These are phyloP conservation scores for Suhomyces chickasaworum DNA, from an alignment of 1,139 yeast genomes.

Conservation along the genomic window DNA sequence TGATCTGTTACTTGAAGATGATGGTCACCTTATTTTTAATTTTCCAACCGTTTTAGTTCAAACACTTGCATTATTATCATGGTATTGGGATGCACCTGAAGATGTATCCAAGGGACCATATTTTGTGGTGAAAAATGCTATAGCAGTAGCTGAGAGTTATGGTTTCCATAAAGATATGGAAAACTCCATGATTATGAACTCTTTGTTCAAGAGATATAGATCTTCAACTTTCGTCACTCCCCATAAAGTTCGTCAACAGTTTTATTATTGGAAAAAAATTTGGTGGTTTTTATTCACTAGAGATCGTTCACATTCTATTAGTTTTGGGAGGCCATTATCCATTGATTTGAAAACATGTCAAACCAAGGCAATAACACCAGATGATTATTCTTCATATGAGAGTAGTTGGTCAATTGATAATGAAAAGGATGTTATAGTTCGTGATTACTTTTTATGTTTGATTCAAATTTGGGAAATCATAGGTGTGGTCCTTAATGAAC, in stretches of 20 bases:
- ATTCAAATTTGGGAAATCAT: slow-evolving; percentile 15
- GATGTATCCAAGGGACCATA: slow-evolving; percentile 14
- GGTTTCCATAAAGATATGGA: slow-evolving; percentile 17
- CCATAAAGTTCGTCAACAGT: slow-evolving; percentile 13
- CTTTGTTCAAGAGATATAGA: slow-evolving; percentile 2
- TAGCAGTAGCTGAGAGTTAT: slow-evolving; percentile 13
- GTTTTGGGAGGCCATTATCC: slow-evolving; percentile 18
- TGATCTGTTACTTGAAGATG: slow-evolving; percentile 13
- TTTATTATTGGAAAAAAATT: slow-evolving; percentile 12
- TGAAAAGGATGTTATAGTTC: slow-evolving; percentile 8
- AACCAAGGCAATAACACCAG: slow-evolving; percentile 9
- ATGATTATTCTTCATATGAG: slow-evolving; percentile 16
- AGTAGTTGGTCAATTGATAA: slow-evolving; percentile 9
- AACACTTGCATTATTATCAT: slow-evolving; percentile 15
- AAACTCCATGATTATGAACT: slow-evolving; percentile 3
- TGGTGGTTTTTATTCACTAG: slow-evolving; percentile 21
- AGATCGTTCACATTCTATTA: slow-evolving; percentile 16
- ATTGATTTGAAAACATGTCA: slow-evolving; percentile 11
- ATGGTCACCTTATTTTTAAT: slow-evolving; percentile 17
- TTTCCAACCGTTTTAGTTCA: slow-evolving; percentile 18
- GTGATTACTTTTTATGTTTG: slow-evolving; percentile 14
- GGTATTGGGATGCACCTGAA: slow-evolving; percentile 22
- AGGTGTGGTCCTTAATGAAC: slow-evolving; percentile 16
- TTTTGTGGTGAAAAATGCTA: slow-evolving; percentile 13
- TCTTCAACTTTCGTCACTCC: slow-evolving; percentile 1